phyloP scores from a whole-genome alignment of 306 rosid species.

The Adenanthera pavonina region DNA sequence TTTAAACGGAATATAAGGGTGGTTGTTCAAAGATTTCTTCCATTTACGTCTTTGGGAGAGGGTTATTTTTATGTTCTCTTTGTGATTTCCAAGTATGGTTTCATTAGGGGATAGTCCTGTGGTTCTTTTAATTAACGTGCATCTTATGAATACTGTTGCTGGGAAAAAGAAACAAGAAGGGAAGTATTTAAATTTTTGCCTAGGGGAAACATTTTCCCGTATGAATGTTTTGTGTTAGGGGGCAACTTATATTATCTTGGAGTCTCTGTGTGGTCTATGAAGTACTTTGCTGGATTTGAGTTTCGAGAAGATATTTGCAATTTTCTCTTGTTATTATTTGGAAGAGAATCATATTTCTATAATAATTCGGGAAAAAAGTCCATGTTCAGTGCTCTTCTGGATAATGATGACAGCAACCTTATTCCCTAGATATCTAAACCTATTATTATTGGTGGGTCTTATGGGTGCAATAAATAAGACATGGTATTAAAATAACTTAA shows the following conservation, averaged over 20 bases:
- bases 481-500: neutral
- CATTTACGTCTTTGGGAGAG: neutral
- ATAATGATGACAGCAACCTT: neutral
- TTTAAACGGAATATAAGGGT: neutral
- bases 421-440: neutral
- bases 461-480: neutral
- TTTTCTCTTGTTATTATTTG: slow-evolving; percentile 1
- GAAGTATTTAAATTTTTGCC: neutral
- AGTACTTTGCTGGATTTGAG: neutral
- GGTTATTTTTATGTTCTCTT: neutral
- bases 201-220: neutral
- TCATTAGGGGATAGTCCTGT: neutral
- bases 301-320: neutral
- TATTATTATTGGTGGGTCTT: neutral
- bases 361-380: neutral
- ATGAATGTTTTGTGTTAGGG: neutral
- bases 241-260: neutral
- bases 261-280: neutral
- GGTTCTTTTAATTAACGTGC: slow-evolving; percentile 14
- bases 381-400: neutral
- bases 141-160: neutral
- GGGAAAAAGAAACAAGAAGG: too few species aligned
- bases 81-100: neutral
- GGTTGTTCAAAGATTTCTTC: neutral
- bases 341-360: neutral